A percentile compares a stretch with the other conserved stretches of the same genome.
Evolutionary conservation across 768 basidiomycete genomes (phyloP).

Genomic region (Pulveroboletus sp.): DNA sequence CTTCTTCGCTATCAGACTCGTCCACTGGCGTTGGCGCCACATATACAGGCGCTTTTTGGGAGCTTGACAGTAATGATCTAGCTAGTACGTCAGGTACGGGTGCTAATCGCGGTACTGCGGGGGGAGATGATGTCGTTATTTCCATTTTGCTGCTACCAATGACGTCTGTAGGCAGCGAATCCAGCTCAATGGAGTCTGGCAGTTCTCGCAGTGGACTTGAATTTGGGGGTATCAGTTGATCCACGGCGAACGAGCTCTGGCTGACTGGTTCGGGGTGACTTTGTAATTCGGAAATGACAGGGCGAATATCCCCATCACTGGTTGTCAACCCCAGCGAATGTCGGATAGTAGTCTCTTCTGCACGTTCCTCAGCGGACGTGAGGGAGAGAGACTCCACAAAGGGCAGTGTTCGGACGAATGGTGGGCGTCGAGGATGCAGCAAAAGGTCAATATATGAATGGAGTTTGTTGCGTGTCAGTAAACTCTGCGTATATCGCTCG

Average conservation of each 20-base stretch:
- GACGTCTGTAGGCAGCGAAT: neutral
- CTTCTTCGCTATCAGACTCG: conserved; percentile 67
- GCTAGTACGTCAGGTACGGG: neutral
- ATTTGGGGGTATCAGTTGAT: neutral
- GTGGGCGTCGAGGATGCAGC: conserved; percentile 77
- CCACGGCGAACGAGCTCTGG: neutral
- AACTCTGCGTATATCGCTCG: conserved; percentile 13
- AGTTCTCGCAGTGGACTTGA: neutral
- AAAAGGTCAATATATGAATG: conserved; percentile 53
- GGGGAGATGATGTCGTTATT: neutral
- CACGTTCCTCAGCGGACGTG: conserved; percentile 57
- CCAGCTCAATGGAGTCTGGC: neutral
- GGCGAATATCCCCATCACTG: conserved; percentile 1
- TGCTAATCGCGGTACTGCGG: neutral
- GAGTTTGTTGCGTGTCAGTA: conserved; percentile 12
- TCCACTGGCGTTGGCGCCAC: conserved; percentile 19
- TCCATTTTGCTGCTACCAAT: neutral
- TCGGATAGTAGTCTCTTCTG: conserved; percentile 54
- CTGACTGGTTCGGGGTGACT: neutral
- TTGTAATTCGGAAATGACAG: neutral
- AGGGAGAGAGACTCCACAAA: conserved; percentile 58
- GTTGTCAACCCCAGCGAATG: conserved; percentile 37
- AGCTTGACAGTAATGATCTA: neutral
- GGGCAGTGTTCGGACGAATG: conserved; percentile 65
- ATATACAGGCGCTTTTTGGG: conserved; percentile 3